Conservation (phyloP, 768 basidiomycete species). For the Hericium erinaceus region DNA sequence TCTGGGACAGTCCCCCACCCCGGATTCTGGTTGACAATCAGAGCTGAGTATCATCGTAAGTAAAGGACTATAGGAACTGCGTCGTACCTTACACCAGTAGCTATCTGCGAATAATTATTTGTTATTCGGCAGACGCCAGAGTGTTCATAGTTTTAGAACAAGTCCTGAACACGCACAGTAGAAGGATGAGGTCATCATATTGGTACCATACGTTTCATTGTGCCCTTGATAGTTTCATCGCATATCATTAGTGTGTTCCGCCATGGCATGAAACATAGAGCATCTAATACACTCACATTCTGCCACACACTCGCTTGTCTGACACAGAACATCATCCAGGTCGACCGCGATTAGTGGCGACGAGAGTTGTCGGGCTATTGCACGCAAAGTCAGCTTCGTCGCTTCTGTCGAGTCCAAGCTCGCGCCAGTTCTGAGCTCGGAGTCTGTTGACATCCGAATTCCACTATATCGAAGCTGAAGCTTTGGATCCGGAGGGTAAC, state of each 20-base stretch:
- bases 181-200: conserved; percentile 10
- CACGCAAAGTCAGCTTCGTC: no score
- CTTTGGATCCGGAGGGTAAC: no score
- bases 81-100: conserved; percentile 10
- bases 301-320: conserved; percentile 8
- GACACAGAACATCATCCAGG: conserved; percentile 10
- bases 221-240: conserved; percentile 6
- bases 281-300: conserved; percentile 5
- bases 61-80: background rate
- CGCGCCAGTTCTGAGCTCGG: background rate
- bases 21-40: conserved; percentile 1
- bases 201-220: conserved; percentile 7
- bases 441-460: background rate
- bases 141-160: background rate
- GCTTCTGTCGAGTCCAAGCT: background rate
- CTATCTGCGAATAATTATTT: background rate
- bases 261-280: background rate
- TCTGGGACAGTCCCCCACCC: conserved; percentile 11
- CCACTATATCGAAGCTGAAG: no score
- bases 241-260: background rate
- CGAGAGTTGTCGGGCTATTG: no score
- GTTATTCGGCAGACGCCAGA: background rate
- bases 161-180: conserved; percentile 6
- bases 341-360: conserved; percentile 7
- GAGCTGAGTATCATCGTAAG: background rate